Evolutionary conservation across 2,329 filamentous ascomycete genomes (phyloP).

Genomic region (Pseudogymnoascus sp.): DNA sequence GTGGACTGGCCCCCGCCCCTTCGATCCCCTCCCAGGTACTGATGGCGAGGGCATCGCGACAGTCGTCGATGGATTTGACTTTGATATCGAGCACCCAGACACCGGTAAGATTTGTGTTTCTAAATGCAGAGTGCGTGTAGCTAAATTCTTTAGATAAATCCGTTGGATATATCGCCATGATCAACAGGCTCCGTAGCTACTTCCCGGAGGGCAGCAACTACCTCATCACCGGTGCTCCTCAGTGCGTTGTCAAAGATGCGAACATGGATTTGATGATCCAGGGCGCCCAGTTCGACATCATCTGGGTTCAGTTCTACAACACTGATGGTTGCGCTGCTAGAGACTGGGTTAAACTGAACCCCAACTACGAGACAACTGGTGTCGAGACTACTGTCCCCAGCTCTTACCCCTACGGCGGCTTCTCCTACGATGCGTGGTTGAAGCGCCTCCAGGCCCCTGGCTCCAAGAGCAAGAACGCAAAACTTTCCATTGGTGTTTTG

Average conservation of each 20-base stretch:
- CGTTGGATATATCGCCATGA: slow-evolving; percentile 23
- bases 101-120: slow-evolving; percentile 11
- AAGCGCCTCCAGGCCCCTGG: slow-evolving; percentile 11
- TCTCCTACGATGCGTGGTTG: slow-evolving; percentile 23
- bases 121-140: background rate
- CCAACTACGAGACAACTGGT: slow-evolving; percentile 6
- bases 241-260: slow-evolving; percentile 24
- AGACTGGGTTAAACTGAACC: slow-evolving; percentile 16
- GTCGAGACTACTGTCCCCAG: background rate
- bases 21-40: slow-evolving; percentile 18
- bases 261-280: slow-evolving; percentile 25
- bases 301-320: slow-evolving; percentile 29
- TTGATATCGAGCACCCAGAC: slow-evolving; percentile 24
- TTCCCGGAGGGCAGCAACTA: slow-evolving; percentile 19
- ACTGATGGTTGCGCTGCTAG: slow-evolving; percentile 23
- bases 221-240: slow-evolving; percentile 26
- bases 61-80: slow-evolving; percentile 27
- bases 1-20: slow-evolving; percentile 26
- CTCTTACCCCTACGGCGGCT: slow-evolving; percentile 10
- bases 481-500: slow-evolving; percentile 23
- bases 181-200: slow-evolving; percentile 22
- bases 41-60: slow-evolving; percentile 18
- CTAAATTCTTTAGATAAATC: slow-evolving; percentile 18
- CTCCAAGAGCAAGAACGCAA: slow-evolving; percentile 21
- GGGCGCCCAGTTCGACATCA: slow-evolving; percentile 23